Conservation (phyloP, 768 basidiomycete genomes). For the Phaeotremella fagi region DNA sequence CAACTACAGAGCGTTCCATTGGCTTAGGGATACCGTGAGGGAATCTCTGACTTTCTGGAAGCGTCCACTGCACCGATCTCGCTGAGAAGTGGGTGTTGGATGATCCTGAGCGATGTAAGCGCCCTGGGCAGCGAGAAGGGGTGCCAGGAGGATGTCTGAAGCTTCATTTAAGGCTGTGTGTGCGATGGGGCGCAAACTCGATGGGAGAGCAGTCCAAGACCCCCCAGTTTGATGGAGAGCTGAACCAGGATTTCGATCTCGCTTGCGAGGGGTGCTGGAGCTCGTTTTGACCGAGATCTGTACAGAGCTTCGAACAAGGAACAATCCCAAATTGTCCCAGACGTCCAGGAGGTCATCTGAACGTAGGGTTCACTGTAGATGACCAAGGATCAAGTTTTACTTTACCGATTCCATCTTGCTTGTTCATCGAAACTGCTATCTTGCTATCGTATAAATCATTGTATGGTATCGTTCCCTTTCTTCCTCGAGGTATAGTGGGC, state of each 20-base stretch:
- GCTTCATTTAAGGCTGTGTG: too few relatives aligned
- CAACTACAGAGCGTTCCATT: background rate
- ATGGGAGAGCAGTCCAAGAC: background rate
- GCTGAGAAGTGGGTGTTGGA: background rate
- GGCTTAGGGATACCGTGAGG: too few relatives aligned
- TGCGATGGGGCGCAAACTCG: background rate
- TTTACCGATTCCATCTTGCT: constrained; percentile 57
- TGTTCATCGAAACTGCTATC: constrained; percentile 68
- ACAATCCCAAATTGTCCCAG: background rate
- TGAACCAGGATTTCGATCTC: background rate
- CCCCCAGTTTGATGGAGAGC: background rate
- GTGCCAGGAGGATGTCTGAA: too few relatives aligned
- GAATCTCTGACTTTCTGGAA: too few relatives aligned
- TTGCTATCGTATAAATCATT: constrained; percentile 80
- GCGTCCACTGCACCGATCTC: too few relatives aligned
- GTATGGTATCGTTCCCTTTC: constrained; percentile 91
- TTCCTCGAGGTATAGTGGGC: constrained; percentile 97
- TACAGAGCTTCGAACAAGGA: background rate
- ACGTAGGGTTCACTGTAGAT: constrained; percentile 7
- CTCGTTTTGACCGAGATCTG: background rate
- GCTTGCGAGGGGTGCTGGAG: background rate
- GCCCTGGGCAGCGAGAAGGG: too few relatives aligned
- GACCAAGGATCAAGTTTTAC: too few relatives aligned
- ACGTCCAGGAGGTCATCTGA: constrained; percentile 1
- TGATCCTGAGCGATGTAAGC: background rate